Percentiles rank a stretch among this genome's conserved stretches.
Evolutionary conservation across 2,329 filamentous ascomycete species (phyloP).

Genomic region (Microdochium paspali): DNA sequence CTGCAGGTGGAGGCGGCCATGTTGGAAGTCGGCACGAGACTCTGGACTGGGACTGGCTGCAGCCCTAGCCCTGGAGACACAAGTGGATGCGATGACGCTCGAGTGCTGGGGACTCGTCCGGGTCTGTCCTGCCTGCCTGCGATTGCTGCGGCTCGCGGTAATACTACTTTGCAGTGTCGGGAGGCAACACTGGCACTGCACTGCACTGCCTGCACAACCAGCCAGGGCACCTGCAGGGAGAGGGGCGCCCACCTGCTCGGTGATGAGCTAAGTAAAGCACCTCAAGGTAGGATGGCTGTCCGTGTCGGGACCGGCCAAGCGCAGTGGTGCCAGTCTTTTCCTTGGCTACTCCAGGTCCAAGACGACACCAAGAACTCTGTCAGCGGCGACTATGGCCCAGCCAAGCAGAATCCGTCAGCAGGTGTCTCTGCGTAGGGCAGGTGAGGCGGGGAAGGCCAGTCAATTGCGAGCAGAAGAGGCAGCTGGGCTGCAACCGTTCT

Average conservation of each 20-base stretch:
- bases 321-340: neutral
- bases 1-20: too few species aligned
- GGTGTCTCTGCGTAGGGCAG: too few species aligned
- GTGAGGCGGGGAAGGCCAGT: too few species aligned
- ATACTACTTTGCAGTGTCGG: too few species aligned
- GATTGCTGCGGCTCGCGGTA: neutral
- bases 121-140: neutral
- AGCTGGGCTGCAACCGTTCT: too few species aligned
- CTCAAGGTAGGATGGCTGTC: neutral
- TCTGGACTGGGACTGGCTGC: conserved; percentile 16
- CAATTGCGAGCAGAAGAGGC: too few species aligned
- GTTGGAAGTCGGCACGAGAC: neutral
- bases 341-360: neutral
- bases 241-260: too few species aligned
- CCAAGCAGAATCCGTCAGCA: too few species aligned
- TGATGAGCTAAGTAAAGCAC: neutral
- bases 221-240: too few species aligned
- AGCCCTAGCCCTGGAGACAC: too few species aligned
- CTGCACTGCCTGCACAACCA: too few species aligned
- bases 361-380: neutral
- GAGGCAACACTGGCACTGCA: too few species aligned
- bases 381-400: neutral
- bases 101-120: neutral
- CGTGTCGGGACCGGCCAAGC: neutral
- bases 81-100: conserved; percentile 4